Conservation (phyloP, 345 rosid species). For the Eucalyptus rudis region DNA sequence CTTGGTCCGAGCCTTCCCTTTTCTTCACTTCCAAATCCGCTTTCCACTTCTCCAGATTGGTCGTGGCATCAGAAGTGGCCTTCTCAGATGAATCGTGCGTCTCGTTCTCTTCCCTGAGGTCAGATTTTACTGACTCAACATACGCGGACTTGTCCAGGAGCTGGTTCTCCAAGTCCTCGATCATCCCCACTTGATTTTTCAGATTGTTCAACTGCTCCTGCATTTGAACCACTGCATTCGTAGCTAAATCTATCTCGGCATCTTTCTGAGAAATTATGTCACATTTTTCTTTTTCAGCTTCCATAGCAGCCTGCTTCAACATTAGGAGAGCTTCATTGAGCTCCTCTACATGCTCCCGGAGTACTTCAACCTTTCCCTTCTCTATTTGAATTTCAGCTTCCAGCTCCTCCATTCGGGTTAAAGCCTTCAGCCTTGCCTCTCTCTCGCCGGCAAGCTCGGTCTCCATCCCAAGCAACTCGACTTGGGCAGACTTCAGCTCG, state of each 20-base stretch:
- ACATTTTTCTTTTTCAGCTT: constrained; percentile 7
- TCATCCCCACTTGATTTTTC: constrained; percentile 3
- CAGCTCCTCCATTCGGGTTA: constrained; percentile 7
- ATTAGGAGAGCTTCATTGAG: constrained; percentile 10
- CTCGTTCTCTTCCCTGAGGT: constrained; percentile 8
- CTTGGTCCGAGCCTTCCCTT: constrained; percentile 13
- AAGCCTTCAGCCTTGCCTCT: constrained; percentile 20
- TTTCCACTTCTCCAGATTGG: background rate
- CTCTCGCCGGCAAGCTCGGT: constrained; percentile 19
- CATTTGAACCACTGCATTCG: background rate
- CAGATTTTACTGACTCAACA: constrained; percentile 1
- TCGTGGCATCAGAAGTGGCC: constrained; percentile 2
- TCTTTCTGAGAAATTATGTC: constrained; percentile 7
- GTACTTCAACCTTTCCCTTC: constrained; percentile 25
- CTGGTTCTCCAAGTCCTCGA: constrained; percentile 19
- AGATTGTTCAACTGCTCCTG: constrained; percentile 8
- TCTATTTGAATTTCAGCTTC: constrained; percentile 20
- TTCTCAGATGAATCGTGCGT: constrained; percentile 4
- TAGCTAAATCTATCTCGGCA: constrained; percentile 2
- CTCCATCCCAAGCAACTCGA: constrained; percentile 16
- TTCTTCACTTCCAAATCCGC: constrained; percentile 11
- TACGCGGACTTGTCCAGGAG: constrained; percentile 1
- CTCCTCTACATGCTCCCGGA: background rate
- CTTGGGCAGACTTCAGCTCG: constrained; percentile 23
- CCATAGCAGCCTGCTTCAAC: constrained; percentile 7